Conservation (phyloP, 352 stramenopile species). For the Lagenidium giganteum region DNA sequence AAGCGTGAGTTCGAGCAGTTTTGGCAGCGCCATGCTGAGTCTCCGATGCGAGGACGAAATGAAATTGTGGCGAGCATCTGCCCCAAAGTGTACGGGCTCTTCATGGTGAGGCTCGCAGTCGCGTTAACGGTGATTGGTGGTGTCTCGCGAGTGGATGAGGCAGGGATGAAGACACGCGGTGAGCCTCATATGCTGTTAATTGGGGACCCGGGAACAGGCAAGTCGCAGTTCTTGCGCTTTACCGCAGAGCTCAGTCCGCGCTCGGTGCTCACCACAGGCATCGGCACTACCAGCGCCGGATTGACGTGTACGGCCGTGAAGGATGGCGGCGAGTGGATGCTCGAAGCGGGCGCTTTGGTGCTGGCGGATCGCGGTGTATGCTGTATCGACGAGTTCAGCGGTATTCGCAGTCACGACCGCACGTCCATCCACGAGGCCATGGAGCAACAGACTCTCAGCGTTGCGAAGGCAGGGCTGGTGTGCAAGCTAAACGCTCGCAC, state of each 20-base stretch:
- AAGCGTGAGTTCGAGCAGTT: slow-evolving; percentile 85
- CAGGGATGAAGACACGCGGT: slow-evolving; percentile 64
- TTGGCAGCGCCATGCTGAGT: slow-evolving; percentile 50
- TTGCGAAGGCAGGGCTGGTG: slow-evolving; percentile 95
- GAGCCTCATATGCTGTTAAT: slow-evolving; percentile 80
- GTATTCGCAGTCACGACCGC: slow-evolving; percentile 89
- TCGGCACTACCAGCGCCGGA: slow-evolving; percentile 93
- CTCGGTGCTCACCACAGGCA: slow-evolving; percentile 94
- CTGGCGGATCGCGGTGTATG: slow-evolving; percentile 87
- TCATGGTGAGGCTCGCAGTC: slow-evolving; percentile 88
- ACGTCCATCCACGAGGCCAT: slow-evolving; percentile 95
- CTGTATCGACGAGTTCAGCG: slow-evolving; percentile 97
- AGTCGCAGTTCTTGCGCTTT: slow-evolving; percentile 96
- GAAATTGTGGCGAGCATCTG: slow-evolving; percentile 89
- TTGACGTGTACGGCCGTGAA: slow-evolving; percentile 95
- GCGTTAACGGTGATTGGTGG: slow-evolving; percentile 91
- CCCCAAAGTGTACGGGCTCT: slow-evolving; percentile 91
- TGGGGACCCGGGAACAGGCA: slow-evolving; percentile 68
- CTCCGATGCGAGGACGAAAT: slow-evolving; percentile 72
- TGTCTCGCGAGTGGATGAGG: slow-evolving; percentile 50
- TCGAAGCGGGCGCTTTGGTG: slow-evolving; percentile 93
- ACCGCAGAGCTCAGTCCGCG: slow-evolving; percentile 89
- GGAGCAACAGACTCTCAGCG: slow-evolving; percentile 97
- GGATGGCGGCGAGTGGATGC: slow-evolving; percentile 91
- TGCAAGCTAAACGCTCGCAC: slow-evolving; percentile 93